phyloP scores from a whole-genome alignment of 2,329 filamentous ascomycete genomes.

The Golovinomyces cichoracearum region DNA sequence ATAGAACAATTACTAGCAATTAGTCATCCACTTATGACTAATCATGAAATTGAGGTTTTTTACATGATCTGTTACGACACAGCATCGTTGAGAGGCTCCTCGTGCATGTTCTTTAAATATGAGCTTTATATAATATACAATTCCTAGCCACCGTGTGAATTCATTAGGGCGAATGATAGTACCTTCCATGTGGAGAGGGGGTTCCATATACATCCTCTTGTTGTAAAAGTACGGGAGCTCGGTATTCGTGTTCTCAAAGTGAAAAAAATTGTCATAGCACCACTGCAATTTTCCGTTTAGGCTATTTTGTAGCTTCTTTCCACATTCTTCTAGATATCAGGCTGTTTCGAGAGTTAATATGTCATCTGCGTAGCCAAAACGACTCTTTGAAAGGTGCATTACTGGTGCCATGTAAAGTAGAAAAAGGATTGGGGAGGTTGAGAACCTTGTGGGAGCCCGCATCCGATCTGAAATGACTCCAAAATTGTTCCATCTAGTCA shows the following conservation, averaged over 20 bases:
- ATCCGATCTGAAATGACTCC: neutral
- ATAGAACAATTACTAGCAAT: no score
- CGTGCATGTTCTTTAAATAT: neutral
- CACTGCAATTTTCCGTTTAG: neutral
- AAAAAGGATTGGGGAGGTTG: neutral
- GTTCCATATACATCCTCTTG: neutral
- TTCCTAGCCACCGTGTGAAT: neutral
- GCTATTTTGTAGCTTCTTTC: neutral
- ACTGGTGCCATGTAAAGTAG: neutral
- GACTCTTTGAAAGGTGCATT: neutral
- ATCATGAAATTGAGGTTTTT: neutral
- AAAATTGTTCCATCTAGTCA: neutral
- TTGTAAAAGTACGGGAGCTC: neutral
- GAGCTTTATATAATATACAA: neutral
- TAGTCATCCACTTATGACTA: no score
- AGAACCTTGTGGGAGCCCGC: neutral
- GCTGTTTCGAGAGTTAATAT: neutral
- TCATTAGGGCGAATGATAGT: neutral
- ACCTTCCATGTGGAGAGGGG: neutral
- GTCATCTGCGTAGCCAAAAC: neutral
- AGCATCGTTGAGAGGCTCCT: neutral
- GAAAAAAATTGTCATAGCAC: neutral
- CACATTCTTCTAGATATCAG: neutral
- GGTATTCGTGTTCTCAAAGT: neutral
- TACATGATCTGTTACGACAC: neutral